Base-by-base conservation (phyloP, 2,329 filamentous ascomycete genomes). In the Fusarium mangiferae region DNA sequence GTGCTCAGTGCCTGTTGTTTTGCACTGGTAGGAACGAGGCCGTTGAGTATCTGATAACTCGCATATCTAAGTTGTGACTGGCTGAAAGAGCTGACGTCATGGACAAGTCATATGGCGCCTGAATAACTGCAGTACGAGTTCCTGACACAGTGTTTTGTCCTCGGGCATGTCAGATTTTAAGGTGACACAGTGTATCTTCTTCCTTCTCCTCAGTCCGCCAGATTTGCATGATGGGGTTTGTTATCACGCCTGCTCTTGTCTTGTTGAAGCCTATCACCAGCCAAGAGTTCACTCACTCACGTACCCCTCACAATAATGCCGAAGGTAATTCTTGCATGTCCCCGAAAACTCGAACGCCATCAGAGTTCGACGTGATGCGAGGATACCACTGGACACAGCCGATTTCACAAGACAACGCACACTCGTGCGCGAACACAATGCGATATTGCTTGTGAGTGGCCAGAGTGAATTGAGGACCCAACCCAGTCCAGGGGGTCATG, bases 91-190 rank as follows among this genome's bases (percentile, higher is more conserved):
- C 42, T 78, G 76, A 78, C 76, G 76, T 78, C 76, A 78, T 78
- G 55, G 36, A 26, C 49, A 58, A 60, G 69, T 78, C 76, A 78
- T 78, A 72, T 75, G 77, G 69, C 74, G 69, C 69, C 66, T 59
- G 57, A 66, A 55, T 63, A 36, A 42, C 54, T 57, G 30, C 48
- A 20, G 35, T 61, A 46, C 56, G 60, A 70, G 71, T 76, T 75
- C 67, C 68, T 62, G 59, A 51, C 76, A 78, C 76, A 78, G 76
- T 78, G 76, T 36, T 28, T 57, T 57, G 61, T 46, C 28, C 41
- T 48, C 45, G 61, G 42, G 48, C 49, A 46, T 63, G 56, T 68
- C 54, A 38, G 57, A 44, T 51, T 45, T 36, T 28, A 45, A 62
- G 39, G 39, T 56, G 67, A 71, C 74, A 78, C 76, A 74, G 72